These are phyloP conservation scores for Amphibolis antarctica DNA, from an alignment of 106 monocot species.

Conservation along the genomic window DNA sequence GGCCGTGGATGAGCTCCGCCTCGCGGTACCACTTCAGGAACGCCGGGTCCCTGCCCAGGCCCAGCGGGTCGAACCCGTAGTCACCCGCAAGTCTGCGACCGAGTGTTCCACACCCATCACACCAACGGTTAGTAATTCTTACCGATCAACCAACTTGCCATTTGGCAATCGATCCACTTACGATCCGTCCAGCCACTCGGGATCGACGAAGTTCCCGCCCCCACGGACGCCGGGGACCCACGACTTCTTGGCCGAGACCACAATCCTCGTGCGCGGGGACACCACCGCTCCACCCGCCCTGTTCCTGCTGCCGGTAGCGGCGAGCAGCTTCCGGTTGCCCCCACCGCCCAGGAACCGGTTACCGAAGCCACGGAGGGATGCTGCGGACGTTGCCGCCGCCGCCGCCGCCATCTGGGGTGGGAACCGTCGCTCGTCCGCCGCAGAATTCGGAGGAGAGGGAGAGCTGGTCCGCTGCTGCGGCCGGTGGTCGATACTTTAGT, in stretches of 20 bases:
- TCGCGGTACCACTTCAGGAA: slow-evolving; percentile 98
- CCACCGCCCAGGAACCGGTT: slow-evolving; percentile 62
- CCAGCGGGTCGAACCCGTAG: slow-evolving; percentile 90
- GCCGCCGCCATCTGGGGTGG: slow-evolving; percentile 2
- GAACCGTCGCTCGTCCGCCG: background rate
- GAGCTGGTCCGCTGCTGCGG: background rate
- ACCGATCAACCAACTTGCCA: too few species aligned
- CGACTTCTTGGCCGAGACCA: slow-evolving; percentile 70
- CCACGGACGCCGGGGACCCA: slow-evolving; percentile 75
- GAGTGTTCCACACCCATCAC: background rate
- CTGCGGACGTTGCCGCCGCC: slow-evolving; percentile 65
- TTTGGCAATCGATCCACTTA: slow-evolving; percentile 24
- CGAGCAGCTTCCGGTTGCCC: slow-evolving; percentile 21
- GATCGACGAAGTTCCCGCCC: slow-evolving; percentile 68
- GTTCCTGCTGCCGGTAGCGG: slow-evolving; percentile 17
- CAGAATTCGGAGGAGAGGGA: background rate
- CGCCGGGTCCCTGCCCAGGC: slow-evolving; percentile 89
- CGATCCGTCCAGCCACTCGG: slow-evolving; percentile 98
- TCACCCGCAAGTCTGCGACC: slow-evolving; percentile 69
- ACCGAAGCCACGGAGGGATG: slow-evolving; percentile 52
- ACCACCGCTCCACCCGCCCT: background rate
- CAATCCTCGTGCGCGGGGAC: slow-evolving; percentile 7
- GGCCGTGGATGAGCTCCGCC: slow-evolving; percentile 91
- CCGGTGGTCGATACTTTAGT: background rate
- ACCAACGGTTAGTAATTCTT: too few species aligned